Base-by-base conservation (phyloP, 805 yeast species). In the Metschnikowia arizonensis region DNA sequence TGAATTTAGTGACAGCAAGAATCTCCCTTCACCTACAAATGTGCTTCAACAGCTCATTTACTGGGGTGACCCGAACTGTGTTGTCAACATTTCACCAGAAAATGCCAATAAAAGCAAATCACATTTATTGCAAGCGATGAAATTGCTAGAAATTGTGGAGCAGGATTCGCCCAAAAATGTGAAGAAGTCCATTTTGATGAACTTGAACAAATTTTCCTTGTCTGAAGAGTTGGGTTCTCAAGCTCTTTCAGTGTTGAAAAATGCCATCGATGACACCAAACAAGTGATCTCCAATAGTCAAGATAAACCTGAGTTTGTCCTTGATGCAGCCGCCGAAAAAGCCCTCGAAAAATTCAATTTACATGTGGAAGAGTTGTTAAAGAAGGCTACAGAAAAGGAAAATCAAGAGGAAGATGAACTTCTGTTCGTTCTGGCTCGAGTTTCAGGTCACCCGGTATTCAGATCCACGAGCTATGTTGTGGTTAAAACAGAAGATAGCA, bases 11-110 rank as follows among this genome's bases (percentile, higher is more conserved):
- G 62, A 63, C 24, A 57, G 54, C 11, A 65, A 64, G 7, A 65
- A 65, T 19, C 35, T 66, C 32, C 53, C 62, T 10, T 56, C 68
- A 4, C 84, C 88, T 0, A 65, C 73, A 10, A 68, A 69, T 8
- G 77, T 85, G 2, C 65, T 84, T 26, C 88, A 82, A 51, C 95
- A 87, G 55, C 63, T 91, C 38, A 69, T 85, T 19, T 79, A 81
- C 56, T 88, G 97, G 96, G 84, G 95, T 15, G 91, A 88, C 60
- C 95, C 96, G 5, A 65, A 68, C 35, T 78, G 81, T 50, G 65
- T 83, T 7, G 88, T 81, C 2, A 75, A 77, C 47, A 64, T 68
- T 33, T 54, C 69, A 1, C 69, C 69, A 5, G 77, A 66, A 2
- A 74, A 66, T 1, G 62, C 72, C 3, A 58, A 57, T 3, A 56